Evolutionary conservation across 1,284 basidiomycete species (phyloP), one percentile per base, ranked within the genome.

Genomic region (Heterobasidion occidentale): DNA sequence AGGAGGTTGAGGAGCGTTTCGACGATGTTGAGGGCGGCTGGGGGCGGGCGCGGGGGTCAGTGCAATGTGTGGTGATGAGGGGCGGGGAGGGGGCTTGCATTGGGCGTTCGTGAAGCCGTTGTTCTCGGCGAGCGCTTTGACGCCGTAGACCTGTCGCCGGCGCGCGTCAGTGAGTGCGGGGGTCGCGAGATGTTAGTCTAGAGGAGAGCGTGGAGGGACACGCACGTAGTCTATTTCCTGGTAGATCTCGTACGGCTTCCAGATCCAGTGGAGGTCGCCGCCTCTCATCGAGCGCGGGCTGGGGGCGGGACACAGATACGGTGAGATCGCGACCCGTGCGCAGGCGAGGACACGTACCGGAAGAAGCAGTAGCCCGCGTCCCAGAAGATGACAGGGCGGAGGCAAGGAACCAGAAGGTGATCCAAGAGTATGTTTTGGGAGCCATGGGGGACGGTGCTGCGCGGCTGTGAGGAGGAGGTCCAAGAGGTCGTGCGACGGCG

Each of bases 71-170:
- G n/a, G n/a, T n/a, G n/a, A n/a, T n/a, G n/a, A n/a, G n/a, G 45
- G 20, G 36, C 38, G 53, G 9, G 12, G 20, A 38, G 35, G 27
- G 27, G 54, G 2, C 65, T 81, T 63, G 91, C 91, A 80, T 74
- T 96, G 93, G 1, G 94, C 93, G 62, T 83, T 90, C 11, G 92
- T 86, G 71, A 96, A 97, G 0, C 94, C 94, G 58, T 88, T 80
- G 19, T 81, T 79, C 1, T 75, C 69, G 58, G 86, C 70, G 48
- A 85, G 76, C 0, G 88, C 79, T 36, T 77, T 76, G 33, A 84
- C 63, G 11, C 91, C 90, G 64, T 97, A 96, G 11, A 91, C 70
- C 86, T 88, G 59, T 52, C 38, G 20, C 17, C 19, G 36, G 36
- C 19, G 19, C 19, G 19, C 19, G 19, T 19, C 19, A 19, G 19